Evolutionary conservation across 495 filamentous ascomycete species (phyloP), one percentile per base, ranked within the genome.

Genomic region (Rostrohypoxylon terebratum): DNA sequence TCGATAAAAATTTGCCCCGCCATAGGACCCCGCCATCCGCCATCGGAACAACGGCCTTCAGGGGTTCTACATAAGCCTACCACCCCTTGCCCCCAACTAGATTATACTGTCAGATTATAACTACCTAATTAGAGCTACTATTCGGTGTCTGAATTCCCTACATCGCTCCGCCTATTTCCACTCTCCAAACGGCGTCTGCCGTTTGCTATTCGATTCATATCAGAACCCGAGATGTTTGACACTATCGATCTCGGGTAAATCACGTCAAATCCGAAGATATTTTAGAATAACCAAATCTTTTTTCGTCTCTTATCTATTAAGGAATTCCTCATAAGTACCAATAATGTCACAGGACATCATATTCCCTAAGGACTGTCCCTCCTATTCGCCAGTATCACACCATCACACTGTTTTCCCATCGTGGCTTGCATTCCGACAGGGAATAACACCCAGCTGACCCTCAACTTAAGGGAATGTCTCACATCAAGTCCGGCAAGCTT

Each of bases 1-100:
- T 14, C 42, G 14, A 42, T 0, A 59, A 68, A 75, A 68, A 59
- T 68, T 69, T 62, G 65, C 75, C 75, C 73, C 75, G 58, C 75
- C 58, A 69, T 63, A 63, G 33, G 34, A 69, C 73, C 76, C 76
- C 76, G 62, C 76, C 68, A 76, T 77, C 75, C 75, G 75, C 60
- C 75, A 77, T 76, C 76, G 76, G 75, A 77, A 55, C 47, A 65
- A 65, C 23, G 9, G 45, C 3, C 36, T 63, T 62, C 66, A 69
- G 63, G 40, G 28, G 28, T 21, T 58, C 28, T 21, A n/a, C n/a
- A n/a, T n/a, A 8, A 58, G 10, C 40, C 31, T 60, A n/a, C n/a
- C n/a, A 42, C 38, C 38, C 38, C 38, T 42, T 38, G 44, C 53
- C 55, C 38, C 54, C n/a, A n/a, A 23, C 63, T 59, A 21, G 25